Base-by-base conservation (phyloP, 331 rosid species). In the Saraca asoca region DNA sequence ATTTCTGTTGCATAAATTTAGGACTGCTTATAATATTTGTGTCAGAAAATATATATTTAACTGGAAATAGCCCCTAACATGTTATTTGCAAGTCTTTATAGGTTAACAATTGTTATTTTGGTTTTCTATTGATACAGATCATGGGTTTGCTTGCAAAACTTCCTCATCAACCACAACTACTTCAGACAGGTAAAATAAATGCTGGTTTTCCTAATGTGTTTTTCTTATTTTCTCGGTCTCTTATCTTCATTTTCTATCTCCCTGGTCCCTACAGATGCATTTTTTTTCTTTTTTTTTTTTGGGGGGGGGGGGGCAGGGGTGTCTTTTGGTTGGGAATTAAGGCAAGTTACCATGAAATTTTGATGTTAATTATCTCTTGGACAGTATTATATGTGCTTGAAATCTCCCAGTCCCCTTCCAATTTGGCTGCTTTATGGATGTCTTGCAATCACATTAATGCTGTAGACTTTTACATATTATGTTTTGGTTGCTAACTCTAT, bases 111-210 rank as follows among this genome's bases (percentile, higher is more conserved):
- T 64, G 2, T 44, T 20, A 55, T 43, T 48, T 16, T 29, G 70
- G 46, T 84, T 72, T 62, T 52, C 44, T 35, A 50, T 64, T 66
- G 64, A 42, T 43, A 39, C 83, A 95, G 99, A 80, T 95, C 58
- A 95, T 95, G 95, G 78, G 57, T 33, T 78, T 89, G 70, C 87
- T 95, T 72, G 82, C 95, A 33, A 82, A 85, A 73, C 91, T 95
- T 69, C 95, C 96, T 48, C 91, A 71, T 66, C 96, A 90, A 72
- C 89, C 93, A 67, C 97, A 88, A 69, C 85, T 95, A 67, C 95
- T 95, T 68, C 99, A 95, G 89, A 95, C 99, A 60, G 99, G 99
- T 95, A 80, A 53, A 45, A 66, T 48, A 6, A 45, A 29, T 72
- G 14, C 43, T 16, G 12, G 12, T 11, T 62, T 57, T 46, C 51